phyloP scores from a whole-genome alignment of 108 stramenopile genomes.

The Nannochloropsis oceanica region DNA sequence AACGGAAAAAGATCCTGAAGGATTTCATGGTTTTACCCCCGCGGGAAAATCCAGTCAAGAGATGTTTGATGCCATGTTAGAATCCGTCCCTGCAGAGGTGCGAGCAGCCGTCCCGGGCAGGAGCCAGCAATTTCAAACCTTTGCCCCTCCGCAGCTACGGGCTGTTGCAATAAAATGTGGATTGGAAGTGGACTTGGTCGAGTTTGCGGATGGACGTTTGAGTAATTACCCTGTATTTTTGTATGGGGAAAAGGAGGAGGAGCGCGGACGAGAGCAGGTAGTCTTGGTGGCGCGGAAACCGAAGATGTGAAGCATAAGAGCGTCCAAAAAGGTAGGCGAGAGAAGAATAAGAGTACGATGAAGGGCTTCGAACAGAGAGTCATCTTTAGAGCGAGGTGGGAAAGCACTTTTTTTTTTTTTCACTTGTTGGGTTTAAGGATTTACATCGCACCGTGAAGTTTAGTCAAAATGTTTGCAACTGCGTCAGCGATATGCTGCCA shows the following conservation, averaged over 20 bases:
- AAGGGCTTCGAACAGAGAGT: no score
- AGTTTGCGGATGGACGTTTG: background rate
- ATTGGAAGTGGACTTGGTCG: background rate
- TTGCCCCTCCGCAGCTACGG: background rate
- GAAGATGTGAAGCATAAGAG: background rate
- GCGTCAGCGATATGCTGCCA: no score
- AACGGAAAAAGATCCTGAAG: background rate
- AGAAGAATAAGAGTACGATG: no score
- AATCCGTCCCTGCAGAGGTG: background rate
- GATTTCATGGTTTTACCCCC: background rate
- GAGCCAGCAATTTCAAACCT: background rate
- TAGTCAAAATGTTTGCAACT: no score
- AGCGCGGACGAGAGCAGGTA: background rate
- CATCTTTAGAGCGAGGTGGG: no score
- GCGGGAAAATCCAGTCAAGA: no score
- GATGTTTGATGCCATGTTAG: background rate
- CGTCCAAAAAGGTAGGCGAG: no score
- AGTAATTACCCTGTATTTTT: background rate
- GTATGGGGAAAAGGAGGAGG: background rate
- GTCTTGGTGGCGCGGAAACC: background rate
- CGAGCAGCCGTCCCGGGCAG: background rate
- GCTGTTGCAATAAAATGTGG: background rate
- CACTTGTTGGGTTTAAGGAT: no score
- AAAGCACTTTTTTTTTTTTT: no score
- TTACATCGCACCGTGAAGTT: no score